Base-by-base conservation (phyloP, 1,139 yeast genomes). In the Pichia kudriavzevii region DNA sequence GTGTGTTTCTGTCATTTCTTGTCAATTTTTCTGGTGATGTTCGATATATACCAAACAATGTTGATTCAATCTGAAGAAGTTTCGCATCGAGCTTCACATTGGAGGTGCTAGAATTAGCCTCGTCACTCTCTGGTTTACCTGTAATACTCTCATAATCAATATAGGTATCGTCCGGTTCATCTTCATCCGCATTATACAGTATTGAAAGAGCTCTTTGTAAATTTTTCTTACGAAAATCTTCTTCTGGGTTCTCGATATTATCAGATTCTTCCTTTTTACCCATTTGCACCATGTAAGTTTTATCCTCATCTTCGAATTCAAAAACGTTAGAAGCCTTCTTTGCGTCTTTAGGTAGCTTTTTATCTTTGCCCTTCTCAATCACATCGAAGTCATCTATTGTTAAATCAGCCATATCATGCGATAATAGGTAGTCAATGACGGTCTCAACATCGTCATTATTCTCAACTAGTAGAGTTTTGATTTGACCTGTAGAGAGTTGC, bases 151-250 rank as follows among this genome's bases (percentile, higher is more conserved):
- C 93, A 24, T 79, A 80, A 29, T 80, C 94, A 35, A 74, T 80
- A 51, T 84, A 84, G 0, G 94, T 82, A 48, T 85, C 95, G 53
- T 84, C 95, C 3, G 82, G 77, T 45, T 82, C 94, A 49, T 72
- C 78, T 48, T 82, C 94, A 42, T 81, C 91, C 15, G 75, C 69
- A 32, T 79, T 82, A 48, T 81, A 79, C 42, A 82, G 61, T 45
- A 79, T 56, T 36, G 74, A 60, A 45, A 84, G 61, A 1, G 93
- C 88, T 31, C 79, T 72, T 8, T 71, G 64, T 30, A 83, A 57
- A 0, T 84, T 75, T 46, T 64, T 69, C 46, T 75, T 72, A 44
- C 70, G 72, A 17, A 72, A 50, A 28, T 63, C 65, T 27, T 59
- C 61, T 28, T 63, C 64, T 6, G 52, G 46, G 6, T 42, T 39